These are phyloP conservation scores for Babesia caballi DNA, from an alignment of 169 alveolate genomes.

Conservation along the genomic window DNA sequence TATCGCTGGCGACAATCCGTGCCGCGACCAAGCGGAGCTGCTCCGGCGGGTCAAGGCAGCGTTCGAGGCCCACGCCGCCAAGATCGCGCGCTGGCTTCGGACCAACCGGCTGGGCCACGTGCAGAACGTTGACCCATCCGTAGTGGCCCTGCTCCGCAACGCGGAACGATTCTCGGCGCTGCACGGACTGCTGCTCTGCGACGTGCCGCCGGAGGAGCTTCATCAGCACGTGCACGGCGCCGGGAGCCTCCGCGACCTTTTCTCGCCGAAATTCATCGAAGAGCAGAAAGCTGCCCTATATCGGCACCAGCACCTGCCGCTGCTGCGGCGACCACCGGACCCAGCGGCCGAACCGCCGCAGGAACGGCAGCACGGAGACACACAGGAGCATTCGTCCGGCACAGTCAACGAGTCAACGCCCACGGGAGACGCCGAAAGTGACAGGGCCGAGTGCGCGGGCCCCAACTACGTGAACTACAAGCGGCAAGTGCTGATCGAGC, in stretches of 20 bases:
- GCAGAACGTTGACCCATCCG: slow-evolving; percentile 30
- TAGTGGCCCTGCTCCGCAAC: slow-evolving; percentile 25
- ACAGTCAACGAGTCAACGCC: not conserved
- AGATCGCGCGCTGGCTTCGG: slow-evolving; percentile 51
- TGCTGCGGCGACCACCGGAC: slow-evolving; percentile 16
- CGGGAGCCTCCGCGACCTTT: slow-evolving; percentile 42
- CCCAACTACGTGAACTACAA: slow-evolving; percentile 40
- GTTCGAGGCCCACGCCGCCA: slow-evolving; percentile 1
- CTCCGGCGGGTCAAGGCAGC: slow-evolving; percentile 18
- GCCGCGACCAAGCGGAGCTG: slow-evolving; percentile 29
- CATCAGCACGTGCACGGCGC: slow-evolving; percentile 25
- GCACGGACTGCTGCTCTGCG: slow-evolving; percentile 53
- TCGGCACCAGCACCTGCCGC: slow-evolving; percentile 69
- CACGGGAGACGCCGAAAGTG: not conserved
- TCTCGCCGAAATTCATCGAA: slow-evolving; percentile 62
- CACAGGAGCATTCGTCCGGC: not conserved
- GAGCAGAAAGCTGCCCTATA: slow-evolving; percentile 63
- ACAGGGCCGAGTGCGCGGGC: not conserved
- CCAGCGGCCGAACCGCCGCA: not conserved
- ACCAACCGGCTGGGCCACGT: slow-evolving; percentile 33
- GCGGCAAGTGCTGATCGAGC: slow-evolving; percentile 72
- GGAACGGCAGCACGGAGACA: not conserved
- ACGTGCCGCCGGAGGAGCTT: slow-evolving; percentile 39
- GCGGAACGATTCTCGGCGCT: slow-evolving; percentile 53
- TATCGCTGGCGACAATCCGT: slow-evolving; percentile 22